Conservation (phyloP, 768 basidiomycete species). For the Kwoniella bestiolae region DNA sequence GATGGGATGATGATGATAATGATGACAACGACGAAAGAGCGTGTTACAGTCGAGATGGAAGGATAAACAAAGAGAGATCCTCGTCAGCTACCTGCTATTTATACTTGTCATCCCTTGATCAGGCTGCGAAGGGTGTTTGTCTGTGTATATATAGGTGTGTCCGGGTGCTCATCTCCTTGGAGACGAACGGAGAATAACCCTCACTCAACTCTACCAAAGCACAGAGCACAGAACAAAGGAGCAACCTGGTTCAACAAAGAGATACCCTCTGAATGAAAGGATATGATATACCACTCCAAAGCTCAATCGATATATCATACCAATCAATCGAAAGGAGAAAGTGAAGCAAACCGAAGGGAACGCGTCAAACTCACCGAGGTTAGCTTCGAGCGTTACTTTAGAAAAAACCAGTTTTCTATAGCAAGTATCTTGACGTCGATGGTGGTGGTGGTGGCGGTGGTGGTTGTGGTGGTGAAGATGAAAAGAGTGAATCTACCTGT, state of each 20-base stretch:
- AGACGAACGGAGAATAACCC: background rate
- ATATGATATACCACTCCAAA: background rate
- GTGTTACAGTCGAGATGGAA: background rate
- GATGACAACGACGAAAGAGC: background rate
- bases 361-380: background rate
- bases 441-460: slow-evolving; percentile 1
- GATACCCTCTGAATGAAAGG: background rate
- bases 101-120: no score
- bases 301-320: no score
- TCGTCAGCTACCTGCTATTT: background rate
- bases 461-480: slow-evolving; percentile 9
- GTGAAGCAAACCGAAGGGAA: background rate
- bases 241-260: background rate
- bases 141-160: background rate
- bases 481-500: background rate
- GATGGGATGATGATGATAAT: background rate
- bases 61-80: background rate
- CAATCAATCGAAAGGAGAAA: background rate
- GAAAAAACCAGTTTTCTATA: slow-evolving; percentile 7
- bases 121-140: background rate
- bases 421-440: slow-evolving; percentile 2
- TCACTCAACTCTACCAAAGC: background rate
- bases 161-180: background rate
- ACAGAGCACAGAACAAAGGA: background rate
- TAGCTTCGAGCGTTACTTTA: background rate